phyloP scores from a whole-genome alignment of 2,329 filamentous ascomycete species.

The Grosmannia huntii region DNA sequence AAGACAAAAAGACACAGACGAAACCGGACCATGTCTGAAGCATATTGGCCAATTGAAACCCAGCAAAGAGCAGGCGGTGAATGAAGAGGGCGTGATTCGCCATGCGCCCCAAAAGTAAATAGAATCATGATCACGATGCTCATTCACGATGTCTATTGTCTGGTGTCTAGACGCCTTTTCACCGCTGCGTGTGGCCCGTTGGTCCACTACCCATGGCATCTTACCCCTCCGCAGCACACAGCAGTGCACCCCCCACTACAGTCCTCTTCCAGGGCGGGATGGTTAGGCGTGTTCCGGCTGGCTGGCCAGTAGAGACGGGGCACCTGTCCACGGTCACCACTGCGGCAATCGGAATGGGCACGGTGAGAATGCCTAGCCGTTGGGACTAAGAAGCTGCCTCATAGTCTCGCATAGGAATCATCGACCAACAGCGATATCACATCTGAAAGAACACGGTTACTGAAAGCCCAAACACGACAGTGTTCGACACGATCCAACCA shows the following conservation, averaged over 20 bases:
- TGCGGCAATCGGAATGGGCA: constrained; percentile 8
- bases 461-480: background rate
- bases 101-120: background rate
- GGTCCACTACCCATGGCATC: background rate
- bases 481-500: background rate
- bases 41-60: background rate
- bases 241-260: background rate
- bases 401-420: background rate
- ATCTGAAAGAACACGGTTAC: background rate
- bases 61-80: background rate
- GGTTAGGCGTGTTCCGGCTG: background rate
- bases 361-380: background rate
- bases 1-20: background rate
- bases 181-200: background rate
- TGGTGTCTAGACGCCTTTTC: background rate
- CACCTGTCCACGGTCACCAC: constrained; percentile 11
- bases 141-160: background rate
- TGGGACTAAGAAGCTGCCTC: background rate
- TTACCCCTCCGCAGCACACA: background rate
- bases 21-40: background rate
- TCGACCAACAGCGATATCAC: background rate
- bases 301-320: constrained; percentile 9
- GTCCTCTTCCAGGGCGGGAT: background rate
- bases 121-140: background rate
- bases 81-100: background rate